These are phyloP conservation scores for Rhizopogon vinicolor DNA, from an alignment of 768 basidiomycete species.

Conservation along the genomic window DNA sequence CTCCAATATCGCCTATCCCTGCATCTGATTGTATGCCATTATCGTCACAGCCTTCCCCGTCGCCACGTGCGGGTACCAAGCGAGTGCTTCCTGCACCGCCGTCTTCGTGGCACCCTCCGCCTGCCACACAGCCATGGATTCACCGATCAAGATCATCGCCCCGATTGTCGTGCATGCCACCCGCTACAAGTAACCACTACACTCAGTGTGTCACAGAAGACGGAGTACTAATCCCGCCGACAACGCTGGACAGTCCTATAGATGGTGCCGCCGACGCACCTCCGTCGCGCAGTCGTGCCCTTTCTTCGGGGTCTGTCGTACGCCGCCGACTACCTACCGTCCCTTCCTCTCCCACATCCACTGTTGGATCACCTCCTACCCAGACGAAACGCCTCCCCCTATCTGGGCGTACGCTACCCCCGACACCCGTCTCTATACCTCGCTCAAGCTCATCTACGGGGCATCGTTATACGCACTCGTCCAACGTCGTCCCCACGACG, in stretches of 20 bases:
- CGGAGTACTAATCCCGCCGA: slow-evolving; percentile 8
- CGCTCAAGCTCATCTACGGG: slow-evolving; percentile 12
- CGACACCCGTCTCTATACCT: slow-evolving; percentile 27
- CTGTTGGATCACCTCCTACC: slow-evolving; percentile 11
- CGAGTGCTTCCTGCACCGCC: slow-evolving; percentile 26
- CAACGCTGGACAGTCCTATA: slow-evolving; percentile 12
- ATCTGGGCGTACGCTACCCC: slow-evolving; percentile 36
- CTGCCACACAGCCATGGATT: slow-evolving; percentile 21
- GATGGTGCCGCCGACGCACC: slow-evolving; percentile 6
- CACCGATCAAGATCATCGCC: slow-evolving; percentile 35
- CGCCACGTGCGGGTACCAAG: slow-evolving; percentile 14
- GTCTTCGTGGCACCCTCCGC: slow-evolving; percentile 26
- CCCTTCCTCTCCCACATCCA: slow-evolving; percentile 20
- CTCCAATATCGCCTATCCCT: slow-evolving; percentile 23
- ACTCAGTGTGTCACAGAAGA: slow-evolving; percentile 3
- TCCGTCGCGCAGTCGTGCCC: slow-evolving; percentile 12
- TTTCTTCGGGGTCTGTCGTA: slow-evolving; percentile 15
- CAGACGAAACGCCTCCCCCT: slow-evolving; percentile 4
- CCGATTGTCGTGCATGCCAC: slow-evolving; percentile 17
- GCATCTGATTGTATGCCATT: slow-evolving; percentile 24
- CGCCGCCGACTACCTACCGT: slow-evolving; percentile 27
- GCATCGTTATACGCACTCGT: slow-evolving; percentile 17
- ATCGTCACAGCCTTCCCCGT: slow-evolving; percentile 15
- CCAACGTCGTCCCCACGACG: slow-evolving; percentile 1
- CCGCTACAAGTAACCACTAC: slow-evolving; percentile 1